Evolutionary conservation across 163 green algal species (phyloP), one percentile per base, ranked within the genome.

Genomic region (Volvox carteri): DNA sequence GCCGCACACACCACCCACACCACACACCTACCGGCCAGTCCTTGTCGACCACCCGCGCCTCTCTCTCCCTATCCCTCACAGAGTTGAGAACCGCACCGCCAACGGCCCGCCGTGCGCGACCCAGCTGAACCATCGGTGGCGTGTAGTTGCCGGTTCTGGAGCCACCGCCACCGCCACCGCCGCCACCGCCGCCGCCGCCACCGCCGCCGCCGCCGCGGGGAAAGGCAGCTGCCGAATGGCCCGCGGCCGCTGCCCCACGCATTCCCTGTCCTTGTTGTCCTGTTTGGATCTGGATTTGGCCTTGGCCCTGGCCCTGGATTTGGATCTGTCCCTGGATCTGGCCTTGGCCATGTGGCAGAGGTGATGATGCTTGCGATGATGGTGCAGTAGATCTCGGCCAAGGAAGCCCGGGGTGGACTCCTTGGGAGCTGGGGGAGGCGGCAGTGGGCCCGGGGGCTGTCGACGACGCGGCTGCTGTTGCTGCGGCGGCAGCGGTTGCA

Each of bases 11-110:
- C n/a, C n/a, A n/a, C n/a, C n/a, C n/a, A n/a, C n/a, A n/a, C n/a
- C n/a, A n/a, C n/a, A n/a, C n/a, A 12, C 33, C 18, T 52, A 72
- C 35, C 75, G 48, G 75, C 48, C 75, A 84, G 75, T 70, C 48
- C 39, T 70, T 52, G 41, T 5, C 72, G n/a, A n/a, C n/a, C n/a
- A n/a, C n/a, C n/a, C n/a, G n/a, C n/a, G 42, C 5, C 19, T 42
- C 72, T 14, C 14, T 60, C 72, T n/a, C n/a, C n/a, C n/a, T n/a
- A n/a, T n/a, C n/a, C n/a, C n/a, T n/a, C 72, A 35, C 18, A 21
- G 72, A 42, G 23, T 39, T 56, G n/a, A 54, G 68, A 0, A 9
- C 44, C n/a, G 4, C 21, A 25, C 73, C 70, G 39, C 39, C 39
- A 33, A 4, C 39, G 16, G 18, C 41, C 12, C 72, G 37, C 39